Evolutionary conservation across 2,329 filamentous ascomycete genomes (phyloP).

Genomic region (Fusarium sp.): DNA sequence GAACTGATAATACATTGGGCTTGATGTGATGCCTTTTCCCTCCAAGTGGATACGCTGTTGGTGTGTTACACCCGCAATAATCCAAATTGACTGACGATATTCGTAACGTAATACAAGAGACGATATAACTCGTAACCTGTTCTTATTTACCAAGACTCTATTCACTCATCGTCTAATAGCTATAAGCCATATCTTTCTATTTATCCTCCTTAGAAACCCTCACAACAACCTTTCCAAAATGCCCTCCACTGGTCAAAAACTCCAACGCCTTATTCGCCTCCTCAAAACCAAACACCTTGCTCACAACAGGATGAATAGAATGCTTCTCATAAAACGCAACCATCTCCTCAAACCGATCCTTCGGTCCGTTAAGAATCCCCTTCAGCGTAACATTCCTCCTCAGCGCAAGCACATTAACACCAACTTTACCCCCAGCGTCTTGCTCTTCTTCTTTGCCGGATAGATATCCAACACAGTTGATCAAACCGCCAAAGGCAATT

Average conservation of each 20-base stretch:
- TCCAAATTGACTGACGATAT: neutral
- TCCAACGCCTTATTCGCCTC: conserved; percentile 62
- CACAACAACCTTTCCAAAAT: conserved; percentile 69
- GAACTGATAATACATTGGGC: too few relatives aligned
- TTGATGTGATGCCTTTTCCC: too few relatives aligned
- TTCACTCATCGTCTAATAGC: neutral
- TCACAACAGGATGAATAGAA: conserved; percentile 60
- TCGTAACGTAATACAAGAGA: neutral
- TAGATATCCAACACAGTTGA: conserved; percentile 63
- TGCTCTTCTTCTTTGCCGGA: conserved; percentile 65
- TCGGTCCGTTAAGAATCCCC: conserved; percentile 71
- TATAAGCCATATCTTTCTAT: neutral
- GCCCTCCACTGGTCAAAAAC: conserved; percentile 63
- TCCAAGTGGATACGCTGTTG: too few relatives aligned
- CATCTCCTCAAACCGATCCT: conserved; percentile 66
- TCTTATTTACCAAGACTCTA: neutral
- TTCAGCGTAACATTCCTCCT: conserved; percentile 59
- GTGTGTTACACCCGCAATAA: neutral
- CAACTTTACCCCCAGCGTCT: conserved; percentile 55
- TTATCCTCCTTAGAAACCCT: conserved; percentile 48
- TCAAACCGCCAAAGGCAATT: conserved; percentile 65
- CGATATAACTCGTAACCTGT: neutral
- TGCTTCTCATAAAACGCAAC: conserved; percentile 57
- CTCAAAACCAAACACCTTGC: conserved; percentile 59
- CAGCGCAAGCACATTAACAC: conserved; percentile 68